A percentile compares a stretch with the other conserved stretches of the same genome.
These are phyloP conservation scores for Scleromitrula shiraiana DNA, from an alignment of 2,329 filamentous ascomycete genomes.

Conservation along the genomic window DNA sequence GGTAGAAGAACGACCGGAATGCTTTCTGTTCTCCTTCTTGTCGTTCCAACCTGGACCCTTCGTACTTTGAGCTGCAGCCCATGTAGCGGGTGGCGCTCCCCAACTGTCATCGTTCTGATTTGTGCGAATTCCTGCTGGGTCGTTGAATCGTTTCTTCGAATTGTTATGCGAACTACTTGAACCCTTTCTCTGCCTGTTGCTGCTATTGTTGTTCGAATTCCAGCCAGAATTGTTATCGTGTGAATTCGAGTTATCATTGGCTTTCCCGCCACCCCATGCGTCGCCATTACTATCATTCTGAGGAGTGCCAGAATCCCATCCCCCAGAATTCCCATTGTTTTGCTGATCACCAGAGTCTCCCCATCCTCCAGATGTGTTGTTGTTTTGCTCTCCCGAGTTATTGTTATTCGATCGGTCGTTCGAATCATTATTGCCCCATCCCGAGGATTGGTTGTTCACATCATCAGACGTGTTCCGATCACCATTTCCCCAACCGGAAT, in stretches of 20 bases:
- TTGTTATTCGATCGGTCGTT: background rate
- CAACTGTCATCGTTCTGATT: background rate
- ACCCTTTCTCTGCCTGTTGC: background rate
- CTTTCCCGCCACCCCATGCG: background rate
- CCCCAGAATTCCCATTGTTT: conserved; percentile 3
- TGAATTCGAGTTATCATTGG: background rate
- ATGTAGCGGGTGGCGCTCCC: background rate
- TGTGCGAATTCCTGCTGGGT: background rate
- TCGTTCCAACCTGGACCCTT: conserved; percentile 5
- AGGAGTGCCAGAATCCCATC: background rate
- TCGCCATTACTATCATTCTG: too few species aligned
- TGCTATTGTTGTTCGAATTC: background rate
- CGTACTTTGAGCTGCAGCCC: background rate
- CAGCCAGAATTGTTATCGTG: conserved; percentile 5
- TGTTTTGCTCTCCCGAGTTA: conserved; percentile 4
- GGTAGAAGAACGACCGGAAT: background rate
- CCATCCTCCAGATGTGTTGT: conserved; percentile 6
- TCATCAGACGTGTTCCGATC: background rate
- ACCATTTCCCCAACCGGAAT: background rate
- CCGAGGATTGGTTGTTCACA: background rate
- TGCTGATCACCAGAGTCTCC: conserved; percentile 1
- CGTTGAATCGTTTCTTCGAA: background rate
- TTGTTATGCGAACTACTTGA: background rate
- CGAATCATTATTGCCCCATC: background rate
- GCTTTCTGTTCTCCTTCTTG: background rate